Evolutionary conservation across 2,329 filamentous ascomycete genomes (phyloP).

Genomic region (Phyllosticta capitalensis): DNA sequence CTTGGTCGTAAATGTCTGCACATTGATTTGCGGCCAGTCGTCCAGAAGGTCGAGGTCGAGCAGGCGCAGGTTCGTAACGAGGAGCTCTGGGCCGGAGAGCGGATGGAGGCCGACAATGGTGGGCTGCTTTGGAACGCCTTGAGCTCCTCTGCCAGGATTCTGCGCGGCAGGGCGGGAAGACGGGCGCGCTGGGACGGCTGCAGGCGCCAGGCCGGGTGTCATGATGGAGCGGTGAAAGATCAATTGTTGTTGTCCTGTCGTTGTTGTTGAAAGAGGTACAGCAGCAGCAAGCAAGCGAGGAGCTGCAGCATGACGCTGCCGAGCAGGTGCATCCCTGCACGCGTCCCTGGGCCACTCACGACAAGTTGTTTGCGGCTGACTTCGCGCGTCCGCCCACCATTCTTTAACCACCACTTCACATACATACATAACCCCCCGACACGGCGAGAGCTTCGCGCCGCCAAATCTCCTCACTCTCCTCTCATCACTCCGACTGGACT

Average conservation of each 20-base stretch:
- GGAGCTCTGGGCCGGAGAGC: constrained; percentile 39
- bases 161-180: too few species aligned
- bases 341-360: neutral
- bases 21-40: constrained; percentile 72
- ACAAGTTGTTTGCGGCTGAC: neutral
- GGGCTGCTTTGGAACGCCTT: neutral
- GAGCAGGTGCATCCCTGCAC: neutral
- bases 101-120: neutral
- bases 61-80: constrained; percentile 75
- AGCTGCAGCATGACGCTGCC: neutral
- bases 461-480: neutral
- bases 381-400: neutral
- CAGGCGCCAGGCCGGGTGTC: neutral
- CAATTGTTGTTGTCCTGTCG: neutral
- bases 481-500: neutral
- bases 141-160: neutral
- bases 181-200: too few species aligned
- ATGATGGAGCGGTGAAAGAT: too few species aligned
- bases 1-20: constrained; percentile 58
- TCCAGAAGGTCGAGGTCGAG: constrained; percentile 65
- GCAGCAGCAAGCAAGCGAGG: too few species aligned
- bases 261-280: neutral
- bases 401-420: neutral
- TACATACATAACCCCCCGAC: neutral
- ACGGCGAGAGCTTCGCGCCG: neutral